Base-by-base conservation (phyloP, 352 stramenopile species). In the Globisporangium iwayamae region DNA sequence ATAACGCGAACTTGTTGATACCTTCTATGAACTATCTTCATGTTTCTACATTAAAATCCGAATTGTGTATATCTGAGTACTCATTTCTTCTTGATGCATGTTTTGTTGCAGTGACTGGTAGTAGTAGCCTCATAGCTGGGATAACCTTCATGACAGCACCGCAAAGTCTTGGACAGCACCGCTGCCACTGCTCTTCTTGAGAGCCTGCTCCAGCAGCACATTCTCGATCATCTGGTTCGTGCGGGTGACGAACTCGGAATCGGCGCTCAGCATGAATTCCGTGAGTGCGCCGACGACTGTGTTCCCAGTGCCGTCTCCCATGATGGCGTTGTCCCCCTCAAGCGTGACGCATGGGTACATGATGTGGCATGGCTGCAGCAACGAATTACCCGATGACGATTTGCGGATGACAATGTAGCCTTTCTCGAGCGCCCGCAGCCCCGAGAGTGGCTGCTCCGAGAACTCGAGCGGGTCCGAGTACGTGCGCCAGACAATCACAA, bases 401-500 rank as follows among this genome's bases (percentile, higher is more conserved):
- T 66, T 69, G 43, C 72, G 68, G 18, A 83, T 64, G 30, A 83
- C 58, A 20, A 78, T 47, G 71, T 73, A 88, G 3, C 73, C 75
- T 48, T 72, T 69, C 61, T 84, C 76, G 8, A 76, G 65, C 54
- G 85, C 78, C 2, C 59, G 47, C 16, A 70, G 65, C 34, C 73
- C 74, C 1, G 81, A 71, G 30, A 84, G 65, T 0, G 70, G 72
- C 20, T 62, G 66, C 8, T 74, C 75, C 0, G 68, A 73, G 56
- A 83, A 76, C 57, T 76, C 74, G 25, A 80, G 70, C 0, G 79
- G 76, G 28, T 82, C 78, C n/a, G 79, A 60, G 10, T 76, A 32
- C 1, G 73, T 72, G 3, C 68, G 61, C 66, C 75, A 85, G 9
- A 83, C 22, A 41, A 88, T 72, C 25, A 88, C 62, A n/a, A 83